phyloP scores from a whole-genome alignment of 345 rosid species.

The Alliaria petiolata region DNA sequence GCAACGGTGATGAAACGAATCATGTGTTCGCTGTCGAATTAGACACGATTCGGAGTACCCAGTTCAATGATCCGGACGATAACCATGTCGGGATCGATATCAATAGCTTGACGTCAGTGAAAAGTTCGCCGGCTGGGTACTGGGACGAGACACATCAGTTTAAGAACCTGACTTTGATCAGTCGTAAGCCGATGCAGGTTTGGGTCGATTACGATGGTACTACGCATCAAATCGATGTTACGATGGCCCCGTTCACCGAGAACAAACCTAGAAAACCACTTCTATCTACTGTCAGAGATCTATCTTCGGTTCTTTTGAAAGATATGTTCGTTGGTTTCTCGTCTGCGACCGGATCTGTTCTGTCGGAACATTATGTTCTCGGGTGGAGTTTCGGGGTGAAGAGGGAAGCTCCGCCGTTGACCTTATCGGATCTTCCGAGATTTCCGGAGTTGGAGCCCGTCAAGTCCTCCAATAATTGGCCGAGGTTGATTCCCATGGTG shows the following conservation, averaged over 20 bases:
- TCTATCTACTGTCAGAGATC: not conserved
- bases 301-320: conserved; percentile 19
- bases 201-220: conserved; percentile 75
- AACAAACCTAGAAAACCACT: not conserved
- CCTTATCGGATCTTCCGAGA: conserved; percentile 15
- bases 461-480: conserved; percentile 24
- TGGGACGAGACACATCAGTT: not conserved
- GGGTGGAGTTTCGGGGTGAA: not conserved
- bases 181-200: conserved; percentile 6
- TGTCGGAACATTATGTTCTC: not conserved
- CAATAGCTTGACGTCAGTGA: conserved; percentile 22
- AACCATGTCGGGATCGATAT: not conserved
- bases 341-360: not conserved
- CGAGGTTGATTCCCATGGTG: conserved; percentile 18
- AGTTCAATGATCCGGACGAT: conserved; percentile 6
- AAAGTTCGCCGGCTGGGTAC: not conserved
- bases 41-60: conserved; percentile 30
- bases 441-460: conserved; percentile 36
- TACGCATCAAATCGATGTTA: not conserved
- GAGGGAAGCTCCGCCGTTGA: not conserved
- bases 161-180: not conserved
- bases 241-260: not conserved
- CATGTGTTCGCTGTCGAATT: conserved; percentile 51
- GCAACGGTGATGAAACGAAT: conserved; percentile 32
- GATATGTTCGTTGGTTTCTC: conserved; percentile 1